Conservation (phyloP, 1,284 basidiomycete genomes). For the Cutaneotrichosporon curvatum region DNA sequence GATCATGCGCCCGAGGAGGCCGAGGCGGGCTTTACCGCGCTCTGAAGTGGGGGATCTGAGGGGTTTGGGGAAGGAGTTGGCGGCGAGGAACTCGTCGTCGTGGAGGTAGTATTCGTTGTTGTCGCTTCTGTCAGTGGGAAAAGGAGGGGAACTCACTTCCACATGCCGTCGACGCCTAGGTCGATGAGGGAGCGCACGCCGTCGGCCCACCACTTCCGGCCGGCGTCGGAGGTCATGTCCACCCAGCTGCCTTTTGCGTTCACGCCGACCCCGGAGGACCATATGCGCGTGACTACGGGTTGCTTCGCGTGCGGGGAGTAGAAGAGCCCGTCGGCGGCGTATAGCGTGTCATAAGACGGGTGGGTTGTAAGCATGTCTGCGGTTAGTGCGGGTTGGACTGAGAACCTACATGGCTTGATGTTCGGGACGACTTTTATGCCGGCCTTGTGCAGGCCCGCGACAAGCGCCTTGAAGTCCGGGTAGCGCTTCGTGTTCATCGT, state of each 20-base stretch:
- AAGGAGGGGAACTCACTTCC: conserved; percentile 38
- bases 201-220: conserved; percentile 46
- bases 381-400: conserved; percentile 2
- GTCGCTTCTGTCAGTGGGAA: conserved; percentile 31
- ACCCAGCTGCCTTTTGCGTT: conserved; percentile 47
- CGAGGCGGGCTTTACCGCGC: conserved; percentile 30
- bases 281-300: conserved; percentile 44
- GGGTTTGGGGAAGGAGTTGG: conserved; percentile 24
- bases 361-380: conserved; percentile 35
- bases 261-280: conserved; percentile 44
- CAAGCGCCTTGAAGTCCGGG: conserved; percentile 47
- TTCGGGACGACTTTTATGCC: conserved; percentile 48
- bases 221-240: conserved; percentile 44
- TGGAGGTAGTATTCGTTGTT: conserved; percentile 49
- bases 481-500: conserved; percentile 47
- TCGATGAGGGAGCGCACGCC: conserved; percentile 44
- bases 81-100: conserved; percentile 39
- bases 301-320: conserved; percentile 32
- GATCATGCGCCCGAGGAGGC: conserved; percentile 45
- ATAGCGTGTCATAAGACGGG: conserved; percentile 39
- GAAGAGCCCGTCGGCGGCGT: conserved; percentile 41
- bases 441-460: conserved; percentile 41
- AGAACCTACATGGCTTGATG: conserved; percentile 45
- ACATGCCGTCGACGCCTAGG: conserved; percentile 46
- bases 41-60: conserved; percentile 13